These are phyloP conservation scores for Castanea sativa DNA, from an alignment of 306 rosid genomes.

Conservation along the genomic window DNA sequence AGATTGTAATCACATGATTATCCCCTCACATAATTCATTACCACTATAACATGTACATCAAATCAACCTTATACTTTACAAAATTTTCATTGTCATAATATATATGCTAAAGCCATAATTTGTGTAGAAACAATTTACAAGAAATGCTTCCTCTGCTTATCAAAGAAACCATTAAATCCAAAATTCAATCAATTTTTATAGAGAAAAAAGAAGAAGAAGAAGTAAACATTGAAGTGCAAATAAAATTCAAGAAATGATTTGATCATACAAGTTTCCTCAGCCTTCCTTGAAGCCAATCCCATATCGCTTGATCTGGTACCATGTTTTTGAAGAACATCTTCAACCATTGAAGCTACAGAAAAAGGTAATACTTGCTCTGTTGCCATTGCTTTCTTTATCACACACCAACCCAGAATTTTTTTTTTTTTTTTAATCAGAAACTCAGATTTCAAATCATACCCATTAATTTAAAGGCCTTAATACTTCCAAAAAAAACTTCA, in stretches of 20 bases:
- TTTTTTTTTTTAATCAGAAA: neutral
- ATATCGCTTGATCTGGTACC: slow-evolving; percentile 29
- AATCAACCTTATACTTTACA: neutral
- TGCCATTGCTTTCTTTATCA: slow-evolving; percentile 35
- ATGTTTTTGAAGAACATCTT: slow-evolving; percentile 74
- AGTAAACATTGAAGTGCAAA: neutral
- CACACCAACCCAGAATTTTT: neutral
- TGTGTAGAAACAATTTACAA: neutral
- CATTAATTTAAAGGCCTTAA: slow-evolving; percentile 7
- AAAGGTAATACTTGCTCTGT: slow-evolving; percentile 58
- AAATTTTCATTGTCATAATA: neutral
- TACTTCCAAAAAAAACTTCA: neutral
- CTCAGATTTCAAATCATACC: slow-evolving; percentile 20
- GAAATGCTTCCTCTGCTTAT: neutral
- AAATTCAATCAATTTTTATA: neutral
- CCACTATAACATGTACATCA: neutral
- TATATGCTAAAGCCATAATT: neutral
- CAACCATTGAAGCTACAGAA: slow-evolving; percentile 68
- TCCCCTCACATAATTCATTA: neutral
- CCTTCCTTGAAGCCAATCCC: slow-evolving; percentile 58
- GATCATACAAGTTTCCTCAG: slow-evolving; percentile 71
- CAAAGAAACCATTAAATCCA: neutral
- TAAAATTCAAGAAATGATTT: neutral
- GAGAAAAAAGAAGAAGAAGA: neutral
- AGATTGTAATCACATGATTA: neutral